Evolutionary conservation across 2,329 filamentous ascomycete genomes (phyloP).

Genomic region (Fusarium abutilonis): DNA sequence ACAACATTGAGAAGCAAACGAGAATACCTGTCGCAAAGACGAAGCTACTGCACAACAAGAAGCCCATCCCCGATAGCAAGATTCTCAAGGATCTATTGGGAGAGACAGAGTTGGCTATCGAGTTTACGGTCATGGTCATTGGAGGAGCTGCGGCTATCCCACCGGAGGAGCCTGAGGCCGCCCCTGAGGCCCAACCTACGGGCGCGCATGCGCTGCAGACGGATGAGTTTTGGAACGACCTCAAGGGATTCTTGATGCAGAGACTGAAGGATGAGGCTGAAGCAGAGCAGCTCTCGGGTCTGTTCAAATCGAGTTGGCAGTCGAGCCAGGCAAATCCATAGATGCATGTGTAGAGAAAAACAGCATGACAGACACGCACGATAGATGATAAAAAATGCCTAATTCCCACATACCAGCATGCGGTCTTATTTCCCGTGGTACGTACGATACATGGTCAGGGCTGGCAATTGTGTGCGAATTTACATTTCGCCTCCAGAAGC

Average conservation of each 20-base stretch:
- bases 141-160: constrained; percentile 67
- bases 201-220: constrained; percentile 72
- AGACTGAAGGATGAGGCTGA: constrained; percentile 75
- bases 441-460: constrained; percentile 48
- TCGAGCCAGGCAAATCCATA: constrained; percentile 51
- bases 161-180: constrained; percentile 53
- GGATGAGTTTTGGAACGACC: constrained; percentile 85
- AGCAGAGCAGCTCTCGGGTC: constrained; percentile 69
- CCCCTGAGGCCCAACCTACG: constrained; percentile 42
- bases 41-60: constrained; percentile 86
- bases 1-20: constrained; percentile 70
- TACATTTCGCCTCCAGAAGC: constrained; percentile 41
- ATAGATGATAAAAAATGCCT: constrained; percentile 32
- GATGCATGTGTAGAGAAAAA: constrained; percentile 21
- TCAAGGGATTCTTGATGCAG: constrained; percentile 82
- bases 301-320: constrained; percentile 80
- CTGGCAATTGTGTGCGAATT: constrained; percentile 44
- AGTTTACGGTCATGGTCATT: constrained; percentile 90
- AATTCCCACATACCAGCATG: constrained; percentile 46
- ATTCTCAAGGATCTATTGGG: constrained; percentile 77
- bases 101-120: constrained; percentile 62
- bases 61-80: constrained; percentile 82
- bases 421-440: constrained; percentile 45
- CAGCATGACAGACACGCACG: constrained; percentile 28
- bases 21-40: constrained; percentile 78